A percentile compares a stretch with the other conserved stretches of the same genome.
Evolutionary conservation across 139 green algal genomes (phyloP).

Genomic region (Micractinium sp.): DNA sequence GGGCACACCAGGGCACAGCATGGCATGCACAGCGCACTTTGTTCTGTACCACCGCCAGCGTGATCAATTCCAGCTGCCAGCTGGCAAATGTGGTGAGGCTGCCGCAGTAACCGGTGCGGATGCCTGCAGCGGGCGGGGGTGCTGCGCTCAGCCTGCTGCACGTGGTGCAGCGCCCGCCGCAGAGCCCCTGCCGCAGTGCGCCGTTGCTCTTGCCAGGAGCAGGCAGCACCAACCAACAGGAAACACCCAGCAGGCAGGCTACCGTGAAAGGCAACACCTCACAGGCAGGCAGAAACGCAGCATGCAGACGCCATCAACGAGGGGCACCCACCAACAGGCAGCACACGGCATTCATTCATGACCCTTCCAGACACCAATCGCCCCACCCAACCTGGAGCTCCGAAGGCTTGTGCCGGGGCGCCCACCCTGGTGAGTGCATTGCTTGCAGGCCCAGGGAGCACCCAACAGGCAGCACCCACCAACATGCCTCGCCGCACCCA

Average conservation of each 20-base stretch:
- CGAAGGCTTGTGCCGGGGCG: no score
- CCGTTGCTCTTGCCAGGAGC: not conserved
- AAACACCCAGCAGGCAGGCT: not conserved
- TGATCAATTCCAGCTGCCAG: slow-evolving; percentile 73
- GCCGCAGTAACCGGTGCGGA: slow-evolving; percentile 86
- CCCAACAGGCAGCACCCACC: not conserved
- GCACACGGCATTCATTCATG: not conserved
- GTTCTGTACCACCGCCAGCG: slow-evolving; percentile 49
- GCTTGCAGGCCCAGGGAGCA: not conserved
- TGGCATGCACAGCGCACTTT: not conserved
- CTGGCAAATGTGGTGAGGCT: slow-evolving; percentile 87
- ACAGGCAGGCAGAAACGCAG: no score
- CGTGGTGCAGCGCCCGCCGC: not conserved
- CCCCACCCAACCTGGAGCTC: no score
- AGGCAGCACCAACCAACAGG: not conserved
- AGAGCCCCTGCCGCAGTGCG: not conserved
- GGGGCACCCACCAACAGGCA: not conserved
- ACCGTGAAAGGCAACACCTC: no score
- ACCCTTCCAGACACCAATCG: no score
- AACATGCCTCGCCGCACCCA: not conserved
- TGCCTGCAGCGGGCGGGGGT: slow-evolving; percentile 40
- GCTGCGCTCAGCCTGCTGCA: not conserved
- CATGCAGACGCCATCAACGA: no score
- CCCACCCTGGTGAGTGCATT: no score
- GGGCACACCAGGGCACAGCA: not conserved